These are phyloP conservation scores for Thielaviopsis ethacetica DNA, from an alignment of 2,329 filamentous ascomycete genomes.

Conservation along the genomic window DNA sequence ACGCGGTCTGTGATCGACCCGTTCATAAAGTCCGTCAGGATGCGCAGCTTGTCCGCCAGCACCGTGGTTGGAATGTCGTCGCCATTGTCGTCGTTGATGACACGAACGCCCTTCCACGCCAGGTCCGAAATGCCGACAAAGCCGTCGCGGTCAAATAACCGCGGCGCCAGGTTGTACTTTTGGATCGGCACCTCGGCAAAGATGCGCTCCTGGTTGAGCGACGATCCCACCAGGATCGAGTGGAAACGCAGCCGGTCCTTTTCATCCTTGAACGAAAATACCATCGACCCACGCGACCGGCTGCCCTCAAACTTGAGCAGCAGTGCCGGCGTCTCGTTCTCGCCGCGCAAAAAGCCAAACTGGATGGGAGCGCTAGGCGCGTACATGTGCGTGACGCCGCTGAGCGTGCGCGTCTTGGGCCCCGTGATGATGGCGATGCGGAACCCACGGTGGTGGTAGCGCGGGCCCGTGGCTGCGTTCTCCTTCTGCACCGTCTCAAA, in stretches of 20 bases:
- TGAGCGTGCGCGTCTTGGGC: conserved; percentile 59
- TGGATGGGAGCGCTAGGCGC: conserved; percentile 50
- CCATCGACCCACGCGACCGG: conserved; percentile 50
- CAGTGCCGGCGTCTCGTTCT: conserved; percentile 52
- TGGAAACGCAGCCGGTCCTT: conserved; percentile 56
- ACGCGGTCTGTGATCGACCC: conserved; percentile 71
- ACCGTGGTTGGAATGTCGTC: conserved; percentile 49
- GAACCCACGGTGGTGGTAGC: conserved; percentile 63
- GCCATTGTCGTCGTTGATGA: conserved; percentile 57
- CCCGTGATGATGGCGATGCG: conserved; percentile 65
- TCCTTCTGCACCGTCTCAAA: conserved; percentile 58
- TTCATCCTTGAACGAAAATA: conserved; percentile 61
- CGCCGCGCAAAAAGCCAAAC: conserved; percentile 60
- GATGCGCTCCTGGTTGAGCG: conserved; percentile 52
- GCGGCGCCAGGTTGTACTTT: conserved; percentile 44
- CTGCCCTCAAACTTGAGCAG: conserved; percentile 55
- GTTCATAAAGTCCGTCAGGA: conserved; percentile 59
- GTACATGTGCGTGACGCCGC: conserved; percentile 56
- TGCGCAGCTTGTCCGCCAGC: conserved; percentile 57
- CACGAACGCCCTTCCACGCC: conserved; percentile 49
- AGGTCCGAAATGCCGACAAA: conserved; percentile 33
- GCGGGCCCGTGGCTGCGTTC: conserved; percentile 54
- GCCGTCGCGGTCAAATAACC: conserved; percentile 31
- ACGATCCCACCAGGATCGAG: conserved; percentile 55
- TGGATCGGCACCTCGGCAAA: conserved; percentile 52